These are phyloP conservation scores for Aspergillus nidulans DNA, from an alignment of 495 filamentous ascomycete species.

Conservation along the genomic window DNA sequence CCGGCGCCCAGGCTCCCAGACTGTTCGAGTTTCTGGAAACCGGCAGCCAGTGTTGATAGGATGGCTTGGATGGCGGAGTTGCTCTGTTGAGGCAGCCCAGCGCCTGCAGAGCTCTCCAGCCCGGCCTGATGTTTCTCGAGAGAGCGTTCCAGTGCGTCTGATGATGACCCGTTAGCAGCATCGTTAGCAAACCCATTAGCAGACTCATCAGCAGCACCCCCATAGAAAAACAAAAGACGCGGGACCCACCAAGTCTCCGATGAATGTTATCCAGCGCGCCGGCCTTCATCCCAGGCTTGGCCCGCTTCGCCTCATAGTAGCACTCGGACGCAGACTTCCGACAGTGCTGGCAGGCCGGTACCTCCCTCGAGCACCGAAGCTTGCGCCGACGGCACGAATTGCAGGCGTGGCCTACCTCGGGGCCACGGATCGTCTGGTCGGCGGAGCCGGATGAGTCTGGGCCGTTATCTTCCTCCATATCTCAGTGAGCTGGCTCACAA, in stretches of 20 bases:
- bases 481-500: too few species aligned
- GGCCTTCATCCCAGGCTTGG: constrained; percentile 24
- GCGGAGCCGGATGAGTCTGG: constrained; percentile 1
- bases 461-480: background rate
- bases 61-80: background rate
- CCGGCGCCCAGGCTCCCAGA: background rate
- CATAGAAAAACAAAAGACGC: too few species aligned
- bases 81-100: background rate
- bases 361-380: constrained; percentile 21
- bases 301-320: constrained; percentile 18
- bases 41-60: background rate
- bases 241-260: constrained; percentile 6
- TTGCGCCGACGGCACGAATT: constrained; percentile 21
- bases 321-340: constrained; percentile 11
- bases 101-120: constrained; percentile 14
- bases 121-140: constrained; percentile 3
- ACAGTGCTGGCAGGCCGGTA: constrained; percentile 13
- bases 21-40: background rate
- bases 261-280: constrained; percentile 16
- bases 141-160: constrained; percentile 4
- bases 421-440: background rate
- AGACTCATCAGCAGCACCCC: too few species aligned
- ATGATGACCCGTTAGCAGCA: background rate
- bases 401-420: constrained; percentile 11
- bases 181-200: background rate